Base-by-base conservation (phyloP, 1,284 basidiomycete species). In the Rhodotorula sp. region DNA sequence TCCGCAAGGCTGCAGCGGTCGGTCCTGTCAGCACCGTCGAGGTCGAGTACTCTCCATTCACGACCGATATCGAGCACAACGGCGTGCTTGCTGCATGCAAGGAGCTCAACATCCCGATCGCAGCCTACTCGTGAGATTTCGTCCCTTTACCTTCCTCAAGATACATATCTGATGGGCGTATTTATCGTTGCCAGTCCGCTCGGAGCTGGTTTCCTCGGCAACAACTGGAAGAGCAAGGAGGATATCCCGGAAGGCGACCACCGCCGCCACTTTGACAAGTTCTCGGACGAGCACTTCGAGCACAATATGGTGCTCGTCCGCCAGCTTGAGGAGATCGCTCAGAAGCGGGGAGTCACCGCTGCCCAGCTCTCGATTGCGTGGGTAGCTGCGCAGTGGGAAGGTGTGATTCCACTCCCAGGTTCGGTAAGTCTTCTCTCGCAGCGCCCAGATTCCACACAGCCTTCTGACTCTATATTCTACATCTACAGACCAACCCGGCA, bases 281-380 rank as follows among this genome's bases (percentile, higher is more conserved):
- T 82, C 77, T 80, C 79, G 43, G 79, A 80, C 29, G 84, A 86
- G 75, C 87, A 89, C 78, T 87, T 89, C 77, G 84, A 84, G 1
- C 86, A 86, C 64, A 86, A 89, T 65, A 78, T 88, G n/a, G 79
- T 83, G 23, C 79, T 89, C 12, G 86, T 85, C 4, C 81, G 85
- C 14, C 81, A 81, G 43, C 78, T 90, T 20, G 78, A 82, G 54
- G 72, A 77, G 7, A 81, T 88, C 39, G 87, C 85, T 1, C 74
- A 80, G 57, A 83, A 80, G 65, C 83, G 87, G 74, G 79, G 81
- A 29, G 84, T 84, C 5, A 86, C 87, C 0, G 70, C 87, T 0
- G 84, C 85, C 1, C 88, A 89, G 79, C 81, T 88, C 23, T 80
- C 84, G 0, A 82, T 90, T 18, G 87, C 89, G 0, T 90, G 88